These are phyloP conservation scores for Pseudotulostoma volvatum DNA, from an alignment of 495 filamentous ascomycete species.

Conservation along the genomic window DNA sequence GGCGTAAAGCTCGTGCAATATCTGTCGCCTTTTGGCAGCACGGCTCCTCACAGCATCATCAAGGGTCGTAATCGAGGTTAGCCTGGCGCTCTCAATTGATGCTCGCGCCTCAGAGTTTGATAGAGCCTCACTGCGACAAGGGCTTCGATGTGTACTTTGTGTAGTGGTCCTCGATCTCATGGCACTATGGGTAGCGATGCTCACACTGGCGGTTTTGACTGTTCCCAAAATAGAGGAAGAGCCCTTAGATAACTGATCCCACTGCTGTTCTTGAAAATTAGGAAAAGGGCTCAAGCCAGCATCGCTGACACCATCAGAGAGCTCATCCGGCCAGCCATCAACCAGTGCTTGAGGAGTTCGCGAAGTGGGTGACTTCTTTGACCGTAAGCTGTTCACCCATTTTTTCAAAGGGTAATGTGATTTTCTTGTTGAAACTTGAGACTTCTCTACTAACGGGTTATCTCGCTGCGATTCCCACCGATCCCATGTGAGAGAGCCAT, in stretches of 20 bases:
- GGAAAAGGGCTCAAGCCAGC: conserved; percentile 10
- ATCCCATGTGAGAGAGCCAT: conserved; percentile 22
- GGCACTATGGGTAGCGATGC: conserved; percentile 50
- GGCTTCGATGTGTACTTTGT: conserved; percentile 36
- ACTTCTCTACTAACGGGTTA: neutral
- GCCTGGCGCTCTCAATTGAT: conserved; percentile 51
- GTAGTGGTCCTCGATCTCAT: conserved; percentile 41
- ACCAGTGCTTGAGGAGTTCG: conserved; percentile 11
- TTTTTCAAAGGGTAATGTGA: conserved; percentile 10
- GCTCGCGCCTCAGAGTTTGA: conserved; percentile 40
- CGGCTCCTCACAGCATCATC: conserved; percentile 59
- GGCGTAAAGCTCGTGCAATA: conserved; percentile 66
- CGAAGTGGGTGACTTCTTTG: conserved; percentile 13
- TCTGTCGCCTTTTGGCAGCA: conserved; percentile 53
- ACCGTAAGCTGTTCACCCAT: conserved; percentile 39
- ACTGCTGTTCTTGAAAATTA: conserved; percentile 21
- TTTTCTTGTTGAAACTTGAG: neutral
- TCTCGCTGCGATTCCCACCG: conserved; percentile 2
- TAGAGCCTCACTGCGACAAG: conserved; percentile 44
- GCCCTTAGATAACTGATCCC: conserved; percentile 43
- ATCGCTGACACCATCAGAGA: conserved; percentile 14
- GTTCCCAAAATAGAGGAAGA: conserved; percentile 63
- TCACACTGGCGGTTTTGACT: conserved; percentile 62
- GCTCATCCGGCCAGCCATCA: conserved; percentile 31
- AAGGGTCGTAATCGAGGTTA: conserved; percentile 32